Evolutionary conservation across 2,329 filamentous ascomycete genomes (phyloP), one percentile per base, ranked within the genome.

Genomic region (Ambrosiella beaveri): DNA sequence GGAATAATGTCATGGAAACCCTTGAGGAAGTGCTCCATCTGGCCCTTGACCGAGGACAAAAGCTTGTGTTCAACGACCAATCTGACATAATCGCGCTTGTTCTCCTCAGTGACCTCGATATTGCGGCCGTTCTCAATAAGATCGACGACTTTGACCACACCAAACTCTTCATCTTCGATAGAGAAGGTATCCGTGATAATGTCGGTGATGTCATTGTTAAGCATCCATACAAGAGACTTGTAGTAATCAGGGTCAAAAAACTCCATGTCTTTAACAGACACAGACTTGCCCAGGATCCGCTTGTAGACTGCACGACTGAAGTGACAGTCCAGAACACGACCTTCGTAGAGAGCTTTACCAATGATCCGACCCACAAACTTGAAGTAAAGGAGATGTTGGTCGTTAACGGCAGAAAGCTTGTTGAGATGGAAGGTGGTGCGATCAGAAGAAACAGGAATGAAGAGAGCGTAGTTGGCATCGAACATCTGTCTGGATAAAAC

Each of bases 231-330:
- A 19, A 98, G 78, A 12, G 91, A 97, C 71, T 97, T 98, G 80
- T 97, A 96, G 74, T 98, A 98, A 66, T 98, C 91, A 2, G 95
- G 84, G 69, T 98, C 93, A 62, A 98, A 86, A 19, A 90, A 96
- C 71, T 98, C 93, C 89, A 98, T 97, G 66, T 98, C 93, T 74
- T 98, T 98, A 70, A 98, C 86, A 7, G 90, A 96, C 45, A 97
- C 91, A 2, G 88, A 82, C 69, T 94, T 95, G 68, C 93, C 88
- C 36, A 98, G 80, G 63, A 98, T 96, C 64, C 88, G 86, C 75
- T 97, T 97, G 78, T 98, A 98, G 56, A 98, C 91, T 12, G 94
- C 94, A 67, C 93, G 84, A 72, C 91, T 97, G 75, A 98, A 98
- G 76, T 97, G 95, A 71, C 93, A 98, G 70, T 98, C 93, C 37